Percentiles rank a stretch among this genome's conserved stretches.
phyloP scores from a whole-genome alignment of 148 eudicot genomes.

The Chenopodium quinoa region DNA sequence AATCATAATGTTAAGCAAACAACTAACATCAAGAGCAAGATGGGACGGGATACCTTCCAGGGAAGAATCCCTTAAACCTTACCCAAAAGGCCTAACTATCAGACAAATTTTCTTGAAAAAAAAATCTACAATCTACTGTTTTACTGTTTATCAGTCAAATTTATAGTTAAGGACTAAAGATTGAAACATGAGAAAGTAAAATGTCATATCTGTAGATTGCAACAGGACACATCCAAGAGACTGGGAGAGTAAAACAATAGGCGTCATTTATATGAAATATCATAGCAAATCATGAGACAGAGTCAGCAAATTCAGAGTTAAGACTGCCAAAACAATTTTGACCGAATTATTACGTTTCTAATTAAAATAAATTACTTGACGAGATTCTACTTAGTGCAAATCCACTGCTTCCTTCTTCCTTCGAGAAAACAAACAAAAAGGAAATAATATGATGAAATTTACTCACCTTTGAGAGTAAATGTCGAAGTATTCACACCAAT shows the following conservation, averaged over 20 bases:
- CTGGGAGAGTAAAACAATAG: neutral
- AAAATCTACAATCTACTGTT: neutral
- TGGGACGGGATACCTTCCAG: neutral
- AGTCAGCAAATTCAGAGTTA: neutral
- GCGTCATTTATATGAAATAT: neutral
- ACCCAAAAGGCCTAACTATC: neutral
- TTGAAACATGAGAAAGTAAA: neutral
- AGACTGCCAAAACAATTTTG: neutral
- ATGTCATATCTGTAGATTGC: neutral
- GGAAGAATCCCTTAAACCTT: too few relatives aligned
- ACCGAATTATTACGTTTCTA: neutral
- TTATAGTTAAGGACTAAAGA: neutral
- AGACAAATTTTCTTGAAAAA: neutral
- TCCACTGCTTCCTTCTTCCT: neutral
- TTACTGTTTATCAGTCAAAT: neutral
- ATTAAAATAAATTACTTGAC: neutral
- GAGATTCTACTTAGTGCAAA: neutral
- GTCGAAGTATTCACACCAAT: constrained; percentile 95
- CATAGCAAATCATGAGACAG: neutral
- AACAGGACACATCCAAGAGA: neutral
- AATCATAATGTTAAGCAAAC: neutral
- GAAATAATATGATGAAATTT: neutral
- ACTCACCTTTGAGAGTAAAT: constrained; percentile 84
- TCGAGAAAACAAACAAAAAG: neutral
- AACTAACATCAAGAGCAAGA: neutral